Conservation (phyloP, 768 basidiomycete genomes). For the Russula emetica region DNA sequence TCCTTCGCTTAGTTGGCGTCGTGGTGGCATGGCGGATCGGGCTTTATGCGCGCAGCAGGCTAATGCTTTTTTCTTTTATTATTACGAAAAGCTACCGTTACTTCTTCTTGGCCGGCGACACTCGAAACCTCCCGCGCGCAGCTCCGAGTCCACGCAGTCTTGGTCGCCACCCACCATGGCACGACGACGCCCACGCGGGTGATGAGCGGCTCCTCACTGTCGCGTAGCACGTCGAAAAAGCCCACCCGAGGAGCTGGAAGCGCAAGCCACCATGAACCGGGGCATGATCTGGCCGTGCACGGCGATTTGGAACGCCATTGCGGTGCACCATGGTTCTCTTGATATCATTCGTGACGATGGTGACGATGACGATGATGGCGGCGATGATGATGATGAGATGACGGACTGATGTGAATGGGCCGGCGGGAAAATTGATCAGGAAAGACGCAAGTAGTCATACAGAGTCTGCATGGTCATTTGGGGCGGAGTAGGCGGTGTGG, state of each 20-base stretch:
- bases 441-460: neutral
- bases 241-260: neutral
- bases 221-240: neutral
- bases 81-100: neutral
- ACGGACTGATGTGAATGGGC: neutral
- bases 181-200: neutral
- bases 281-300: conserved; percentile 11
- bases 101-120: neutral
- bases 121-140: neutral
- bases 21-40: neutral
- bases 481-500: neutral
- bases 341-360: neutral
- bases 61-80: neutral
- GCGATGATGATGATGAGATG: neutral
- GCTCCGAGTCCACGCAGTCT: neutral
- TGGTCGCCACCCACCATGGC: neutral
- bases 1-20: neutral
- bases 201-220: neutral
- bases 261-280: neutral
- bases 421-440: neutral
- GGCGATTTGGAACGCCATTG: conserved; percentile 22
- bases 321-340: conserved; percentile 23
- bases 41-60: conserved; percentile 1
- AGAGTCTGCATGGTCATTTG: neutral
- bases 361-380: neutral